A percentile compares a stretch with the other conserved stretches of the same genome.
These are phyloP conservation scores for Apophysomyces variabilis DNA, from an alignment of 371 early-diverging fungal species.

Conservation along the genomic window DNA sequence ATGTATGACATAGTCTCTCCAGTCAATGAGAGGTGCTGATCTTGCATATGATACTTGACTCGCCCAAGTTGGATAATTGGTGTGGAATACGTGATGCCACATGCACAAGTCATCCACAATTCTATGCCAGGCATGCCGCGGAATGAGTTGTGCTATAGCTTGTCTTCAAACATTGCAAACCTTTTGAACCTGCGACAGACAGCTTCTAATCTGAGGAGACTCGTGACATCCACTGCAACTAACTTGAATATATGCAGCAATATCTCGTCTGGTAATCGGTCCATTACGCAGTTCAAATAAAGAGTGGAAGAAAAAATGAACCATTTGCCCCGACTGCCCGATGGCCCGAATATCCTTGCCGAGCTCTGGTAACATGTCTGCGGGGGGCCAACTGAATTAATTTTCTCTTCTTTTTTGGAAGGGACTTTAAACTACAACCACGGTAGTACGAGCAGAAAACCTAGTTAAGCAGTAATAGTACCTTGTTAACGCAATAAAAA, in stretches of 20 bases:
- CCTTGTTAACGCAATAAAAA: no score
- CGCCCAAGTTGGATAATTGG: conserved; percentile 38
- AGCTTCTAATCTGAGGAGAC: conserved; percentile 25
- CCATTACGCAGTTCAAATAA: conserved; percentile 24
- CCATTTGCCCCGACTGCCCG: not conserved
- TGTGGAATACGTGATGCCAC: conserved; percentile 37
- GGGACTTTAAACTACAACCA: not conserved
- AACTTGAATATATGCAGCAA: conserved; percentile 31
- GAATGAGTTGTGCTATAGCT: not conserved
- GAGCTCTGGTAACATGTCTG: not conserved
- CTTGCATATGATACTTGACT: conserved; percentile 25
- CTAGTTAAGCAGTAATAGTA: no score
- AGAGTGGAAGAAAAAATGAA: conserved; percentile 10
- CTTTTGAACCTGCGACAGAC: conserved; percentile 35
- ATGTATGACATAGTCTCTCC: conserved; percentile 36
- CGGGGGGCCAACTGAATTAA: no score
- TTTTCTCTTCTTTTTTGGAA: no score
- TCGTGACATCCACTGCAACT: conserved; percentile 26
- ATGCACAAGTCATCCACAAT: conserved; percentile 30
- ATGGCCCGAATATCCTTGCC: not conserved
- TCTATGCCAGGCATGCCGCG: conserved; percentile 11
- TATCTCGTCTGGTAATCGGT: conserved; percentile 42
- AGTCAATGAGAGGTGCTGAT: conserved; percentile 33
- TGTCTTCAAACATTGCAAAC: conserved; percentile 7
- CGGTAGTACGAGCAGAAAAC: not conserved